Percentiles rank a stretch among this genome's conserved stretches.
phyloP scores from a whole-genome alignment of 306 rosid species.

The Medicago truncatula region DNA sequence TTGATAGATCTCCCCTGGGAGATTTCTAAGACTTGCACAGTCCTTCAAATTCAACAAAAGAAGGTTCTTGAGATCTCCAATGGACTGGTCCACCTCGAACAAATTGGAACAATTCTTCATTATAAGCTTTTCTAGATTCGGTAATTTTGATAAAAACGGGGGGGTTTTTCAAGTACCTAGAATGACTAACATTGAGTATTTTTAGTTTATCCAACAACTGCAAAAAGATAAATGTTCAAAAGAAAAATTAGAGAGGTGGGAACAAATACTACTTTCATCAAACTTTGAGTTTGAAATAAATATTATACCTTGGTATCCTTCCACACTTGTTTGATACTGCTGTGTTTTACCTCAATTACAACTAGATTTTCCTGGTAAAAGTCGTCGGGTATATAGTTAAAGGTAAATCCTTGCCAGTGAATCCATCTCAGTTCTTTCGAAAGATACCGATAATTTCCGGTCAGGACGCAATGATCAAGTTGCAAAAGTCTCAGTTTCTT shows the following conservation, averaged over 20 bases:
- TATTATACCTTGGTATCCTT: no score
- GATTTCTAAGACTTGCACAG: background rate
- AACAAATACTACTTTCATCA: slow-evolving; percentile 31
- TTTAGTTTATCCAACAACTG: slow-evolving; percentile 24
- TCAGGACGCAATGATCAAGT: slow-evolving; percentile 28
- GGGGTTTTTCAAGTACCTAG: background rate
- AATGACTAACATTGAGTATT: slow-evolving; percentile 45
- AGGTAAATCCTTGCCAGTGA: slow-evolving; percentile 48
- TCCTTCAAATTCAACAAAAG: background rate
- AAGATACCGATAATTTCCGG: slow-evolving; percentile 39
- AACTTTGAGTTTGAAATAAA: background rate
- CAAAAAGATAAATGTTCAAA: background rate
- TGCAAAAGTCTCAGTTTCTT: slow-evolving; percentile 47
- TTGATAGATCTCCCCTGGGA: background rate
- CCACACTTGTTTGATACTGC: background rate
- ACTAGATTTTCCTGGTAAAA: slow-evolving; percentile 32
- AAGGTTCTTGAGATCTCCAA: slow-evolving; percentile 6
- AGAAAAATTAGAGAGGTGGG: background rate
- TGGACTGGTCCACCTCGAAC: slow-evolving; percentile 34
- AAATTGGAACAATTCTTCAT: slow-evolving; percentile 36
- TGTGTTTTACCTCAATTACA: slow-evolving; percentile 39
- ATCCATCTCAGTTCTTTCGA: slow-evolving; percentile 42
- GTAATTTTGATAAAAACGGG: slow-evolving; percentile 43
- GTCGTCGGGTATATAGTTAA: slow-evolving; percentile 37
- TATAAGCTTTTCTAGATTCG: slow-evolving; percentile 21